Base-by-base conservation (phyloP, 331 rosid species). In the Stylosanthes scabra region DNA sequence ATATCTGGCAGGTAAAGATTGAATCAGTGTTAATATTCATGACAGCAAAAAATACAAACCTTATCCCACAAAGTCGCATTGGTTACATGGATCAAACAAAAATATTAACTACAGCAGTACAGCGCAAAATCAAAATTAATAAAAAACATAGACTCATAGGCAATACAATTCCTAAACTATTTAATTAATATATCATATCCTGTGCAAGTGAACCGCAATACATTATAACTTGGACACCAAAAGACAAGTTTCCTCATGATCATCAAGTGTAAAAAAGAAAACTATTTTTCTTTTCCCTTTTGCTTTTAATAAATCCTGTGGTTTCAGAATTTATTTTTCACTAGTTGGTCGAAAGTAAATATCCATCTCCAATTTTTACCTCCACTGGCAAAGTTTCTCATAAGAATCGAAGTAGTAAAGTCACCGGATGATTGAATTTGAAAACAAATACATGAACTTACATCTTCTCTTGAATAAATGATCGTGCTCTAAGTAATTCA, bases 401-500 rank as follows among this genome's bases (percentile, higher is more conserved):
- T 3, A 60, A 50, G 27, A 57, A 34, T 63, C 11, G 69, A 63
- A 28, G 27, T 49, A 63, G 74, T 40, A 62, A 74, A 63, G 56
- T 63, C 70, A 68, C 46, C 49, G 34, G 39, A 34, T 34, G 4
- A 34, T 59, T 2, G n/a, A 74, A 34, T 34, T 63, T 58, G 68
- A 57, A 28, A 68, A 50, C 55, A 49, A 58, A 31, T 63, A 70
- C 12, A 11, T 45, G 40, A 69, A 27, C 96, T 87, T 88, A 95
- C 99, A 95, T 92, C 83, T 74, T 90, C 0, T 85, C 88, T 51
- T 84, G 83, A 72, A 89, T 88, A 58, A 59, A 60, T 1, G 42
- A 0, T 0, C 98, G 96, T 5, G 85, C 81, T 72, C 72, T 85
- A 7, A 2, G 2, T 81, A 92, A 8, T 37, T 95, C 99, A 2